These are phyloP conservation scores for Hyaloraphidium curvatum DNA, from an alignment of 192 early-diverging fungal species.

Conservation along the genomic window DNA sequence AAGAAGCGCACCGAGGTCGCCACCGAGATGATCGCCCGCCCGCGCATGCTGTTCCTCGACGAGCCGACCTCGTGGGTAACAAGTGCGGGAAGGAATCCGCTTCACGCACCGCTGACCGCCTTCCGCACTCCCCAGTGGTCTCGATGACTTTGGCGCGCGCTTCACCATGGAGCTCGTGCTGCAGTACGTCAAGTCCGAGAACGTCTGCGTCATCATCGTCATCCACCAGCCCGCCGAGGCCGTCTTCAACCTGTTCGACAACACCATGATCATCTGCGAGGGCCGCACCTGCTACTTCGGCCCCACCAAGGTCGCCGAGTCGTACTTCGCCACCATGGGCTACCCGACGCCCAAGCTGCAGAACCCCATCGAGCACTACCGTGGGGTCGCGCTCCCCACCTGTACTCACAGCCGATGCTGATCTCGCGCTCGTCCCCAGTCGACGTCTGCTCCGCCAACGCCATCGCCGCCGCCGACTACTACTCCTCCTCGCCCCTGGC, in stretches of 20 bases:
- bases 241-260: slow-evolving; percentile 56
- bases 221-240: slow-evolving; percentile 54
- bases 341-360: slow-evolving; percentile 42
- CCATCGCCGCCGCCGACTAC: slow-evolving; percentile 20
- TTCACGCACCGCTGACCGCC: background rate
- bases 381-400: slow-evolving; percentile 39
- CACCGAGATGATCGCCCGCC: slow-evolving; percentile 60
- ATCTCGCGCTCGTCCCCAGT: slow-evolving; percentile 37
- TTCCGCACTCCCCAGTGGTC: background rate
- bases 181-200: slow-evolving; percentile 33
- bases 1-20: slow-evolving; percentile 25
- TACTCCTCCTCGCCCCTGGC: slow-evolving; percentile 14
- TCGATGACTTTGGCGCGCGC: slow-evolving; percentile 20
- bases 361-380: slow-evolving; percentile 47
- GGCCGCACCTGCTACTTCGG: slow-evolving; percentile 53
- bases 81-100: background rate
- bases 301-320: slow-evolving; percentile 29
- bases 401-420: slow-evolving; percentile 47
- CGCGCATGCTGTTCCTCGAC: slow-evolving; percentile 64
- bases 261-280: slow-evolving; percentile 38
- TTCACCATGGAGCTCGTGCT: slow-evolving; percentile 55
- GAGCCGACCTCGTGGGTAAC: slow-evolving; percentile 67
- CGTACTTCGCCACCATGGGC: slow-evolving; percentile 40
- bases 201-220: slow-evolving; percentile 43
- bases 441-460: slow-evolving; percentile 23